Percentiles rank a stretch among this genome's conserved stretches.
Conservation (phyloP, 2,329 filamentous ascomycete genomes). For the Fusarium denticulatum region DNA sequence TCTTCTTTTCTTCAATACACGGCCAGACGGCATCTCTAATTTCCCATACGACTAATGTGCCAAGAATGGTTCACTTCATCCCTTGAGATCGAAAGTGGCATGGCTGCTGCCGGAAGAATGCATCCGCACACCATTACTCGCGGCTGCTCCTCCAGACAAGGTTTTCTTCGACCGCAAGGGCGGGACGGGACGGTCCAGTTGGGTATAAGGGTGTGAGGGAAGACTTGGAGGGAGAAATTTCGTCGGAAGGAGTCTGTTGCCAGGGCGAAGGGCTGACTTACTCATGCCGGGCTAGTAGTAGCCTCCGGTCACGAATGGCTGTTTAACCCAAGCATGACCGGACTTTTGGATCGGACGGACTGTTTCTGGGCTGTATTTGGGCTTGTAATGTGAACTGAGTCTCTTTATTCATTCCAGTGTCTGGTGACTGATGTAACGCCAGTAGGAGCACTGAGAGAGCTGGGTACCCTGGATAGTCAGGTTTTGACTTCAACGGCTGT, state of each 20-base stretch:
- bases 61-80: conserved; percentile 18
- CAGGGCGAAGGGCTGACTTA: not conserved
- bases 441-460: not conserved
- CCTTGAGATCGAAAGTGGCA: conserved; percentile 4
- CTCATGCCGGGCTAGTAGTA: conserved; percentile 1
- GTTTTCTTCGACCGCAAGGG: conserved; percentile 5
- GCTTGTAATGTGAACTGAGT: conserved; percentile 3
- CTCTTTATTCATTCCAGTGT: conserved; percentile 24
- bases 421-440: not conserved
- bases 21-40: conserved; percentile 7
- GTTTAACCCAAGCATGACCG: not conserved
- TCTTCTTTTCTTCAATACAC: not conserved
- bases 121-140: not conserved
- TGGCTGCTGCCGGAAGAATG: conserved; percentile 2
- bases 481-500: not conserved
- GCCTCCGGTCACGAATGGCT: not conserved
- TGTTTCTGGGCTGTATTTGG: conserved; percentile 4
- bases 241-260: not conserved
- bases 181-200: conserved; percentile 31
- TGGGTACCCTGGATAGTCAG: not conserved
- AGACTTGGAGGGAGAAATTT: not conserved
- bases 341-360: not conserved
- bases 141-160: not conserved
- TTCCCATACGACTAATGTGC: conserved; percentile 18
- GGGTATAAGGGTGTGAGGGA: not conserved